Percentiles rank a stretch among this genome's conserved stretches.
Evolutionary conservation across 1,284 basidiomycete genomes (phyloP).

Genomic region (Rhodotorula sp.): DNA sequence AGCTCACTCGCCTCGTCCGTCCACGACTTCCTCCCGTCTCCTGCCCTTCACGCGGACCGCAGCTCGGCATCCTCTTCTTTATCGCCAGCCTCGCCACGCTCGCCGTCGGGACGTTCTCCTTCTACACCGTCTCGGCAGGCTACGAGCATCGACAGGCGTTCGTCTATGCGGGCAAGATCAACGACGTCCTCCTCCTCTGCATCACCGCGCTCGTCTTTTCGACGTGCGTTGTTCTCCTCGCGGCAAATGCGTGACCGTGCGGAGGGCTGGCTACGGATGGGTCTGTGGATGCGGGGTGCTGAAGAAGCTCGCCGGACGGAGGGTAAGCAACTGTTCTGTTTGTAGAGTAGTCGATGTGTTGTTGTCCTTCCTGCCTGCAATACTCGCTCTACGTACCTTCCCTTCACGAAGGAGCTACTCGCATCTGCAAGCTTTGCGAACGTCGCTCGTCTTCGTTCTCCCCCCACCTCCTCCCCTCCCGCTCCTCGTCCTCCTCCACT

Average conservation of each 20-base stretch:
- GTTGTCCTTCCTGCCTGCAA: not conserved
- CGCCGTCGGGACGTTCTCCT: slow-evolving; percentile 3
- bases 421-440: too few species aligned
- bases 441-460: too few species aligned
- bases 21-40: too few species aligned
- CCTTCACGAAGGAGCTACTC: too few species aligned
- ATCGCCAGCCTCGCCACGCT: slow-evolving; percentile 16
- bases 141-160: slow-evolving; percentile 30
- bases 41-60: not conserved
- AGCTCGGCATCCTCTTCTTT: slow-evolving; percentile 41
- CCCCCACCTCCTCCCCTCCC: not conserved
- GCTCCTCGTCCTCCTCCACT: too few species aligned
- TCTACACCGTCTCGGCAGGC: slow-evolving; percentile 7
- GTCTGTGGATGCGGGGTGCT: too few species aligned
- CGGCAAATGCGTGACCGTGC: not conserved
- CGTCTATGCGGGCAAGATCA: slow-evolving; percentile 24
- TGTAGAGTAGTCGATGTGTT: not conserved
- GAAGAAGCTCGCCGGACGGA: too few species aligned
- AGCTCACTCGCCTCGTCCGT: not conserved
- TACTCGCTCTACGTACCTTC: not conserved
- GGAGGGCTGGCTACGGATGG: not conserved
- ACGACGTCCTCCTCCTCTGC: slow-evolving; percentile 8
- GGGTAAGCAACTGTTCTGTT: not conserved
- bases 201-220: slow-evolving; percentile 23
- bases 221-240: slow-evolving; percentile 32